Percentiles rank a stretch among this genome's conserved stretches.
phyloP scores from a whole-genome alignment of 2,329 filamentous ascomycete species.

The Aaosphaeria arxii region DNA sequence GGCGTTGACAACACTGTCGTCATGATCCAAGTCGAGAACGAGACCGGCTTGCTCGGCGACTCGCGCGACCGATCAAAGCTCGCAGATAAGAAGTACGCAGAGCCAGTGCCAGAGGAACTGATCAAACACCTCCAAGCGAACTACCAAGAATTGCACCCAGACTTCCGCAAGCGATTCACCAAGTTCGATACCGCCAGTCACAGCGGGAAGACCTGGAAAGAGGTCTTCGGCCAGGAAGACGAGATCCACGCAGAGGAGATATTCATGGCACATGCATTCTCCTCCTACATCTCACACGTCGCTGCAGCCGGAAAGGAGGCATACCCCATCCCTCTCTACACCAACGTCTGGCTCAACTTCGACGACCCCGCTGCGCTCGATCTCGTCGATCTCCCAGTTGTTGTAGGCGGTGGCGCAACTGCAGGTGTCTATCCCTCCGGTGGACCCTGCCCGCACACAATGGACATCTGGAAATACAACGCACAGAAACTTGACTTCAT shows the following conservation, averaged over 20 bases:
- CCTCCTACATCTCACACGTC: slow-evolving; percentile 41
- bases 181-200: background rate
- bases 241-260: slow-evolving; percentile 37
- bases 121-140: background rate
- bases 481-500: slow-evolving; percentile 47
- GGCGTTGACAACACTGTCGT: slow-evolving; percentile 48
- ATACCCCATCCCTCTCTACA: slow-evolving; percentile 45
- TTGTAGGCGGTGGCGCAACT: slow-evolving; percentile 43
- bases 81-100: slow-evolving; percentile 42
- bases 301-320: slow-evolving; percentile 40
- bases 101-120: background rate
- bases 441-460: slow-evolving; percentile 40
- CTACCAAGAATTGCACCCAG: background rate
- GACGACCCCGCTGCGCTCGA: slow-evolving; percentile 17
- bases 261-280: slow-evolving; percentile 50
- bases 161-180: background rate
- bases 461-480: slow-evolving; percentile 45
- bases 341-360: slow-evolving; percentile 48
- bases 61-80: slow-evolving; percentile 46
- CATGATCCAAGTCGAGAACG: slow-evolving; percentile 60
- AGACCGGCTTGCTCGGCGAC: slow-evolving; percentile 52
- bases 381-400: slow-evolving; percentile 26
- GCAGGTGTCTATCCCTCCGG: slow-evolving; percentile 50
- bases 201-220: slow-evolving; percentile 30
- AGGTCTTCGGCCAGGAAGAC: slow-evolving; percentile 39